Conservation (phyloP, 495 filamentous ascomycete species). For the Neurospora intermedia region DNA sequence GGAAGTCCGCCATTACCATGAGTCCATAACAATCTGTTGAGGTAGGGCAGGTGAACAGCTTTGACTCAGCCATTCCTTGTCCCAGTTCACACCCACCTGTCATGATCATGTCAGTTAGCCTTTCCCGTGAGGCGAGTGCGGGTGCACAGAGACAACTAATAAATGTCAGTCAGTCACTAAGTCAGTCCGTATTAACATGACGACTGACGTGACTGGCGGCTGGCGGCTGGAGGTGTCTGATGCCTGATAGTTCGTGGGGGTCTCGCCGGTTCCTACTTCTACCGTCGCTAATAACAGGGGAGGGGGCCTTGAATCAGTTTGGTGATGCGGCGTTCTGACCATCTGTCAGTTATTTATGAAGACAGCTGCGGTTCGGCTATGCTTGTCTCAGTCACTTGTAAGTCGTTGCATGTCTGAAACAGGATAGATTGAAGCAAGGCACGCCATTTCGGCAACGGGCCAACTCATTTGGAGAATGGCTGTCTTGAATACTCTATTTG, state of each 20-base stretch:
- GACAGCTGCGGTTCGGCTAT: background rate
- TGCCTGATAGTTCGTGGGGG: background rate
- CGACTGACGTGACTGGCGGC: background rate
- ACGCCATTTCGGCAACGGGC: background rate
- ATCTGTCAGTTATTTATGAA: background rate
- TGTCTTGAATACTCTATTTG: background rate
- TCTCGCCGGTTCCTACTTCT: background rate
- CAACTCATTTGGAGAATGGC: background rate
- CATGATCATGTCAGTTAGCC: background rate
- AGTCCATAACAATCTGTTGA: background rate
- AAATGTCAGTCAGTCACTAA: background rate
- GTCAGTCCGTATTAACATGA: background rate
- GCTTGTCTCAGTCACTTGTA: background rate
- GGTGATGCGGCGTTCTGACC: background rate
- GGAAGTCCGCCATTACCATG: background rate
- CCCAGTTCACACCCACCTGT: background rate
- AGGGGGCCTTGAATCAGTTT: background rate
- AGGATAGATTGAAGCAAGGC: background rate
- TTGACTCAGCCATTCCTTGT: background rate
- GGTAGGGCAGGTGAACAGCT: background rate
- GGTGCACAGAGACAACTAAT: background rate
- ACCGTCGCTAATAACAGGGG: background rate
- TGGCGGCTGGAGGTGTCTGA: background rate
- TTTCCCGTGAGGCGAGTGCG: background rate
- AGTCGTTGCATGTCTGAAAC: background rate